phyloP scores from a whole-genome alignment of 495 filamentous ascomycete species.

The Hyaloscypha finlandica region DNA sequence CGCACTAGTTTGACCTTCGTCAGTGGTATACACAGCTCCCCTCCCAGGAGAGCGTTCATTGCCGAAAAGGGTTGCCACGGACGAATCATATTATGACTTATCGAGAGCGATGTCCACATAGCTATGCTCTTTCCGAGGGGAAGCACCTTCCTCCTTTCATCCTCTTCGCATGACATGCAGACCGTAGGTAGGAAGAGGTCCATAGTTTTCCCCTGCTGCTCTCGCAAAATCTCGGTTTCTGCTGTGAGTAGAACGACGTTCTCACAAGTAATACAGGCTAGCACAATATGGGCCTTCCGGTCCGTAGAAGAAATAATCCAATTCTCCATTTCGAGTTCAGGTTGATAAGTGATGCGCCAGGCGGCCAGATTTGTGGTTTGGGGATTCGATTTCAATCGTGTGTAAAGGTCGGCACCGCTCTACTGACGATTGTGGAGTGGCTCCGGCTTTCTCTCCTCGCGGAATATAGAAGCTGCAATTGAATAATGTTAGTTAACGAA shows the following conservation, averaged over 20 bases:
- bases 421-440: neutral
- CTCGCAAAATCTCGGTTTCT: neutral
- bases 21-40: constrained; percentile 1
- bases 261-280: constrained; percentile 15
- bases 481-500: no score
- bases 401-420: neutral
- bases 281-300: constrained; percentile 10
- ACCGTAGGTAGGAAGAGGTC: no score
- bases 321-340: constrained; percentile 1
- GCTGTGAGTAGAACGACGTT: constrained; percentile 10
- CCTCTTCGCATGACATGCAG: no score
- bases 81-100: neutral
- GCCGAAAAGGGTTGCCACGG: constrained; percentile 8
- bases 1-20: constrained; percentile 6
- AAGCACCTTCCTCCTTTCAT: no score
- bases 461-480: no score
- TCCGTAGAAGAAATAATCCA: neutral
- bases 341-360: neutral
- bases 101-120: no score
- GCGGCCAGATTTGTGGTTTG: neutral
- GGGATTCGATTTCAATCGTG: constrained; percentile 1
- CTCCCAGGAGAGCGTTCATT: constrained; percentile 8
- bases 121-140: no score
- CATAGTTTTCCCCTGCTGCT: neutral
- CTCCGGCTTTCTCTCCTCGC: neutral